Evolutionary conservation across 1,284 basidiomycete genomes (phyloP).

Genomic region (Tranzscheliella williamsii): DNA sequence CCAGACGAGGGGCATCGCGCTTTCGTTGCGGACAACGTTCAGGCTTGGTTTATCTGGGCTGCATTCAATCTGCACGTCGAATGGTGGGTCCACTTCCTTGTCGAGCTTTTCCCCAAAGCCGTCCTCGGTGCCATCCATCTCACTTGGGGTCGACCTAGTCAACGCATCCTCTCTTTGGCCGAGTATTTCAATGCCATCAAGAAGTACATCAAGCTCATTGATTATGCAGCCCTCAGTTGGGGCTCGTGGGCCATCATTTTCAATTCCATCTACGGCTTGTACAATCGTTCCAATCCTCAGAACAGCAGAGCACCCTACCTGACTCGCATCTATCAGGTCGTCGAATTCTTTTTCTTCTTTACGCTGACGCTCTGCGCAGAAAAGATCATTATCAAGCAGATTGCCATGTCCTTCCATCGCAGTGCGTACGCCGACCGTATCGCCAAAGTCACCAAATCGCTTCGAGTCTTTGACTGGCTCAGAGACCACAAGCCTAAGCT

Average conservation of each 20-base stretch:
- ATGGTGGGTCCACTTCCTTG: conserved; percentile 55
- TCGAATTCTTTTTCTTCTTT: conserved; percentile 58
- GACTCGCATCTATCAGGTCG: conserved; percentile 56
- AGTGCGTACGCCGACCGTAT: conserved; percentile 76
- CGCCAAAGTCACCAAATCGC: conserved; percentile 66
- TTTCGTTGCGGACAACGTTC: conserved; percentile 53
- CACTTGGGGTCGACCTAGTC: conserved; percentile 50
- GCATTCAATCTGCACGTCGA: conserved; percentile 54
- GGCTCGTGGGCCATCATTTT: conserved; percentile 58
- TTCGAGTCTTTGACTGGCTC: conserved; percentile 72
- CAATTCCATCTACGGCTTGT: conserved; percentile 50
- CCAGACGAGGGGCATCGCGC: conserved; percentile 30
- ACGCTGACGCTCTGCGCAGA: conserved; percentile 51
- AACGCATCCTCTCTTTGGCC: conserved; percentile 36
- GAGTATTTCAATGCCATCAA: conserved; percentile 56
- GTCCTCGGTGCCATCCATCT: conserved; percentile 39
- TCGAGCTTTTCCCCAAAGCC: conserved; percentile 51
- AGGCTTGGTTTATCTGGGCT: conserved; percentile 59
- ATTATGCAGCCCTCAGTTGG: conserved; percentile 55
- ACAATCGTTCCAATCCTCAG: conserved; percentile 28
- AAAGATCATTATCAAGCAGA: conserved; percentile 55
- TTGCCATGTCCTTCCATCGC: conserved; percentile 68
- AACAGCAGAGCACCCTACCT: conserved; percentile 45
- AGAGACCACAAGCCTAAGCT: conserved; percentile 72
- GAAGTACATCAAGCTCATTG: conserved; percentile 50